Conservation (phyloP, 257 asterid genomes). For the Solanum etuberosum region DNA sequence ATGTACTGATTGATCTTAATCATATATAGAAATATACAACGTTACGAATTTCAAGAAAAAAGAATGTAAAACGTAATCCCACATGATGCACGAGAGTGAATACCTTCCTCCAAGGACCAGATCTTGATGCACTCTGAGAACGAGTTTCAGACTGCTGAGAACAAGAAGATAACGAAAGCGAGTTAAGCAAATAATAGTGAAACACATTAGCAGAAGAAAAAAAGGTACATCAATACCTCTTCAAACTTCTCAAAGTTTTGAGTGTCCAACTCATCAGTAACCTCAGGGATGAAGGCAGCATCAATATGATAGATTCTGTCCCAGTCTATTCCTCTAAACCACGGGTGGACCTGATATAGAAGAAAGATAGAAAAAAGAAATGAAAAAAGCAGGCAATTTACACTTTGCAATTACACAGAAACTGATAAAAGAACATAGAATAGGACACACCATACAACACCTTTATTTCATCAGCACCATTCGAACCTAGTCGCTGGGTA, state of each 20-base stretch:
- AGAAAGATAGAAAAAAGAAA: not conserved
- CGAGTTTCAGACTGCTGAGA: constrained; percentile 57
- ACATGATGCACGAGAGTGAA: not conserved
- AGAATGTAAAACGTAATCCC: not conserved
- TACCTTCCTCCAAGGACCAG: constrained; percentile 99
- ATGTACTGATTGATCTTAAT: not conserved
- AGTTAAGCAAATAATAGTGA: not conserved
- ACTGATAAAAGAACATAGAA: constrained; percentile 17
- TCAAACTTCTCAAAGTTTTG: constrained; percentile 95
- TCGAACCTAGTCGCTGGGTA: constrained; percentile 77
- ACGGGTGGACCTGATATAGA: constrained; percentile 59
- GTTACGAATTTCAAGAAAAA: not conserved
- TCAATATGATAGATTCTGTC: constrained; percentile 68
- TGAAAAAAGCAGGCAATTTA: not conserved
- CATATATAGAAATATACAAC: not conserved
- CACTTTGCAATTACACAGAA: constrained; percentile 9
- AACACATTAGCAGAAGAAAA: constrained; percentile 1
- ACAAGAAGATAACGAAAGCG: not conserved
- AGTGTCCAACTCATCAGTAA: constrained; percentile 88
- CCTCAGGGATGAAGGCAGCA: constrained; percentile 94
- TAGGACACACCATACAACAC: constrained; percentile 51
- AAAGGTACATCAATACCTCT: constrained; percentile 37
- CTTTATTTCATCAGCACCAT: constrained; percentile 87
- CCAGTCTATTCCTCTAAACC: constrained; percentile 80
- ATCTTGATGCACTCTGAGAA: constrained; percentile 47